Evolutionary conservation across 2,329 filamentous ascomycete species (phyloP).

Genomic region (Helminthosporium solani): DNA sequence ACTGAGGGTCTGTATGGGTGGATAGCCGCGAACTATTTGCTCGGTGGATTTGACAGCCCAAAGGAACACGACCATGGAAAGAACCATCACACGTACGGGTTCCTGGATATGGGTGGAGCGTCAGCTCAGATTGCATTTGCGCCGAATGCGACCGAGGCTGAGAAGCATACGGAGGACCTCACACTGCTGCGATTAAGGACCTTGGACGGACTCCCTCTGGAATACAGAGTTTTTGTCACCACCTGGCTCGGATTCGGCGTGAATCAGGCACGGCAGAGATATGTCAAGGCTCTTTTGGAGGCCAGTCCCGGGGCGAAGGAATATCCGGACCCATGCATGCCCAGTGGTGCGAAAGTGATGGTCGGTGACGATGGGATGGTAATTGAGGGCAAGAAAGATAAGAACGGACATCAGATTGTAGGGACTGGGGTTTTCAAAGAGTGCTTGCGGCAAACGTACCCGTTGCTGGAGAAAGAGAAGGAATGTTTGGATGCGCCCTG

Average conservation of each 20-base stretch:
- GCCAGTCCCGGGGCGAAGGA: constrained; percentile 64
- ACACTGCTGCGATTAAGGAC: constrained; percentile 83
- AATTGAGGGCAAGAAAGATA: constrained; percentile 48
- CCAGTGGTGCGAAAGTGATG: constrained; percentile 71
- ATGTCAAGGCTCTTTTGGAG: constrained; percentile 73
- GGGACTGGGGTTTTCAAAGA: constrained; percentile 87
- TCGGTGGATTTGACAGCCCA: constrained; percentile 84
- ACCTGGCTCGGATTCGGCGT: constrained; percentile 98
- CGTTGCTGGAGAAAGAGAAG: constrained; percentile 84
- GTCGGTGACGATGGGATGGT: constrained; percentile 71
- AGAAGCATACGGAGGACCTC: constrained; percentile 85
- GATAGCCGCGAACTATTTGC: constrained; percentile 93
- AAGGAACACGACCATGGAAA: constrained; percentile 77
- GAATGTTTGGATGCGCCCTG: constrained; percentile 82
- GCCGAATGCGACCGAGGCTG: constrained; percentile 85
- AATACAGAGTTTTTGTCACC: constrained; percentile 90
- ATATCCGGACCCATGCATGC: constrained; percentile 88
- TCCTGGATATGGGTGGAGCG: constrained; percentile 96
- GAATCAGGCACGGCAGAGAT: constrained; percentile 83
- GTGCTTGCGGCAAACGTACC: constrained; percentile 78
- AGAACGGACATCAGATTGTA: constrained; percentile 55
- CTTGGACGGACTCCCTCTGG: constrained; percentile 71
- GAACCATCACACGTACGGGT: constrained; percentile 91
- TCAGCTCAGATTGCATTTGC: constrained; percentile 98
- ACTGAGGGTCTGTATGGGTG: constrained; percentile 96